These are phyloP conservation scores for Apodospora peruviana DNA, from an alignment of 495 filamentous ascomycete species.

Conservation along the genomic window DNA sequence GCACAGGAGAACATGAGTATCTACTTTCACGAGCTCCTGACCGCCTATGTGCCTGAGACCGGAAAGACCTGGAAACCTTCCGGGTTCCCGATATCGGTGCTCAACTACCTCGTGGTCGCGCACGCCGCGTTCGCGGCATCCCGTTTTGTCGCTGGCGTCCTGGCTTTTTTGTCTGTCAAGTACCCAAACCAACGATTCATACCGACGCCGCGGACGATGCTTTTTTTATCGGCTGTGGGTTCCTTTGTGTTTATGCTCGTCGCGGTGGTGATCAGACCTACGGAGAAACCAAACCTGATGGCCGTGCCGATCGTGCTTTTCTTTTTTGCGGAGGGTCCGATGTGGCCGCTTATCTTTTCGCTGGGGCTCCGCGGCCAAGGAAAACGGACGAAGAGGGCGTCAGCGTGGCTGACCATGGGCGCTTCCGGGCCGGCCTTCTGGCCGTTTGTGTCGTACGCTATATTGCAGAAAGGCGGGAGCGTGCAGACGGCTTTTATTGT, in stretches of 20 bases:
- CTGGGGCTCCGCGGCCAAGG: constrained; percentile 66
- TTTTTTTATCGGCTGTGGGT: constrained; percentile 39
- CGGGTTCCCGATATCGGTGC: constrained; percentile 50
- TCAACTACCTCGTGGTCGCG: constrained; percentile 45
- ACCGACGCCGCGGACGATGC: constrained; percentile 48
- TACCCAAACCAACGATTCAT: constrained; percentile 29
- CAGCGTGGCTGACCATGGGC: constrained; percentile 60
- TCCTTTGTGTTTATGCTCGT: constrained; percentile 39
- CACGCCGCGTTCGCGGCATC: constrained; percentile 43
- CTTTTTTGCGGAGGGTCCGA: constrained; percentile 62
- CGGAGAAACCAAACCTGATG: constrained; percentile 43
- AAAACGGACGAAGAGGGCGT: constrained; percentile 61
- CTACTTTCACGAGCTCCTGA: constrained; percentile 52
- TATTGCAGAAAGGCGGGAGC: constrained; percentile 27
- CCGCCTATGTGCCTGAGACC: constrained; percentile 25
- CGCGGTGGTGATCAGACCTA: constrained; percentile 42
- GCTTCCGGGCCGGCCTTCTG: constrained; percentile 62
- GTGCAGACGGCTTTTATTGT: constrained; percentile 31
- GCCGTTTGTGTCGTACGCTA: constrained; percentile 54
- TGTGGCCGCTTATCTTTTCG: constrained; percentile 68
- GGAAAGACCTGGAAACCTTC: constrained; percentile 4
- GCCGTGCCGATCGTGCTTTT: constrained; percentile 55
- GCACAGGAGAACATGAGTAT: constrained; percentile 66
- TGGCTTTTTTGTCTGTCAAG: constrained; percentile 48
- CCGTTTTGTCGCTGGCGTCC: constrained; percentile 39